Base-by-base conservation (phyloP, 371 early-diverging fungal species). In the Rhizomucor pusillus region DNA sequence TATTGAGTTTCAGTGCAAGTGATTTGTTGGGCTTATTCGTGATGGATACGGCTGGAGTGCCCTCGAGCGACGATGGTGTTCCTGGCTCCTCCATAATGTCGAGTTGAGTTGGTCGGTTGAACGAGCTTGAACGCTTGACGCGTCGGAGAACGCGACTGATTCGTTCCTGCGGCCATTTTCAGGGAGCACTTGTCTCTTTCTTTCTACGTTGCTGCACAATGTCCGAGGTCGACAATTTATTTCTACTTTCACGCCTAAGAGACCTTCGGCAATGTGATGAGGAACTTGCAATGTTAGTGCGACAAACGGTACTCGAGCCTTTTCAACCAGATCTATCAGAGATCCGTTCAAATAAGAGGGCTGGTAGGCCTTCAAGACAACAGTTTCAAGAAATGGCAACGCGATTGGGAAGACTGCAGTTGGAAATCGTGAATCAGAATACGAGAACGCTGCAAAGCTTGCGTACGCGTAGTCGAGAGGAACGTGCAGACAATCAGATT, bases 1-100 rank as follows among this genome's bases (percentile, higher is more conserved):
- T 83, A 40, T 71, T 75, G 20, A 85, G 75, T 62, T 83, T 85
- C 23, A 68, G 59, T 43, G 77, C 70, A 3, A 85, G 58, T 20
- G 75, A 69, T 33, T 75, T 75, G 25, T 75, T 75, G 19, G 75
- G 75, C 43, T 71, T 75, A 37, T 69, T 75, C 20, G 67, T 59
- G 11, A 68, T 63, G 7, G 68, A 63, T 29, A 29, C 7, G 7
- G 29, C 5, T 29, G 29, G 3, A 5, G 29, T 29, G 29, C 29
- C 29, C 29, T 29, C 29, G 16, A 63, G 47, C 14, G 65, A 53
- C 18, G 65, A 45, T 34, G 52, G 46, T 34, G 60, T 35, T 46
- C 39, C 35, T 20, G 54, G 19, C 9, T 18, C 29, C 13, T 46
- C 47, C n/a, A 55, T 18, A 7, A 7, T 7, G n/a, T n/a, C n/a